Conservation (phyloP, 352 stramenopile genomes). For the Globisporangium yorkense region DNA sequence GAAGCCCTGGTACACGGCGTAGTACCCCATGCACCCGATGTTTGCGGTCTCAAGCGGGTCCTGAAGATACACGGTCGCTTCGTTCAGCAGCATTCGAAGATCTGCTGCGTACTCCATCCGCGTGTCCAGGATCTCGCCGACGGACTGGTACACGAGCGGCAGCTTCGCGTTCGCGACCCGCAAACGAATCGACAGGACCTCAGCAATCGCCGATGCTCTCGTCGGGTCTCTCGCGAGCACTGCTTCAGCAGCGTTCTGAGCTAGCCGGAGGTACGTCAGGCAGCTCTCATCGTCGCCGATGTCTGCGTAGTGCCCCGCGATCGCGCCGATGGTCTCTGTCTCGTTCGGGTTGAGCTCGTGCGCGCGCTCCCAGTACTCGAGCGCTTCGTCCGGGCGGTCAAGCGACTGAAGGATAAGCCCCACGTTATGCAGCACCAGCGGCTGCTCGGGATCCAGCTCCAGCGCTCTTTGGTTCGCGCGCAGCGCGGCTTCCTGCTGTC, state of each 20-base stretch:
- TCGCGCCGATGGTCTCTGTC: constrained; percentile 12
- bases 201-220: not conserved
- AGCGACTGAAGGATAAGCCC: constrained; percentile 13
- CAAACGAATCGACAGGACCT: constrained; percentile 11
- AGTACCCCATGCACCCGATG: constrained; percentile 48
- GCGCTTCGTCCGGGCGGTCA: constrained; percentile 3
- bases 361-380: constrained; percentile 11
- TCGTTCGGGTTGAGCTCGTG: constrained; percentile 6
- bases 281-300: constrained; percentile 10
- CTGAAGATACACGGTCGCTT: constrained; percentile 6
- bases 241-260: not conserved
- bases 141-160: constrained; percentile 23
- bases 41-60: constrained; percentile 20
- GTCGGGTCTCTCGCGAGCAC: not conserved
- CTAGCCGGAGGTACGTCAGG: constrained; percentile 5
- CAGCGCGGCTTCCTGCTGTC: constrained; percentile 10
- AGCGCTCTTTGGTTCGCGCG: constrained; percentile 13
- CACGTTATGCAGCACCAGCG: constrained; percentile 23
- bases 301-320: constrained; percentile 14
- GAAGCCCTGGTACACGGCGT: constrained; percentile 51
- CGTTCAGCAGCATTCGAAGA: constrained; percentile 9
- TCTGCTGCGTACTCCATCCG: constrained; percentile 11
- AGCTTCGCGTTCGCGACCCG: constrained; percentile 18
- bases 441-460: constrained; percentile 10
- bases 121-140: constrained; percentile 7